Percentiles rank a stretch among this genome's conserved stretches.
These are phyloP conservation scores for Tolypocladium amazonense DNA, from an alignment of 2,329 filamentous ascomycete species.

Conservation along the genomic window DNA sequence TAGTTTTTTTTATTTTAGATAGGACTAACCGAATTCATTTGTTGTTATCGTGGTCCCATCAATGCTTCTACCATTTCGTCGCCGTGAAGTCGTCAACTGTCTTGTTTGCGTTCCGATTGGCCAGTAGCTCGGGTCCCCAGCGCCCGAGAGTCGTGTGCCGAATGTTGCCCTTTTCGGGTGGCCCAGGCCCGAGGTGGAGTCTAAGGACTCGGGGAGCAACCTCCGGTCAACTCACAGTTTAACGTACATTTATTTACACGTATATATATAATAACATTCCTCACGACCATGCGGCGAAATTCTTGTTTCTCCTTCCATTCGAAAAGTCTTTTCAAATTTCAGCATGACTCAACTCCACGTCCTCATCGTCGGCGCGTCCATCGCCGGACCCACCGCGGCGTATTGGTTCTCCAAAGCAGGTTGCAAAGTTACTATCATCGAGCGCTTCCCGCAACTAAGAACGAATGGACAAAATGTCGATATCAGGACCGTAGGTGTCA, in stretches of 20 bases:
- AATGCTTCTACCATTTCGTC: neutral
- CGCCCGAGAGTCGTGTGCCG: too few relatives aligned
- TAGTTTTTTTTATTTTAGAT: neutral
- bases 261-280: neutral
- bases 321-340: neutral
- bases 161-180: neutral
- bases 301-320: neutral
- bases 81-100: neutral
- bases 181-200: neutral
- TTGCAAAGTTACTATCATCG: neutral
- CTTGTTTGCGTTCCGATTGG: neutral
- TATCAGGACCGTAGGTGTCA: neutral
- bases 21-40: neutral
- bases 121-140: neutral
- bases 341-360: neutral
- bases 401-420: neutral
- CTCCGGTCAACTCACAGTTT: neutral
- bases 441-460: neutral
- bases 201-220: neutral
- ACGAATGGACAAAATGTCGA: neutral
- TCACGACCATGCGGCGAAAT: rapidly evolving
- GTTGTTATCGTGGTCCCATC: neutral
- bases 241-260: neutral
- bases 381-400: neutral
- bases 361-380: neutral